These are phyloP conservation scores for Kazachstania viticola DNA, from an alignment of 805 yeast species.

Conservation along the genomic window DNA sequence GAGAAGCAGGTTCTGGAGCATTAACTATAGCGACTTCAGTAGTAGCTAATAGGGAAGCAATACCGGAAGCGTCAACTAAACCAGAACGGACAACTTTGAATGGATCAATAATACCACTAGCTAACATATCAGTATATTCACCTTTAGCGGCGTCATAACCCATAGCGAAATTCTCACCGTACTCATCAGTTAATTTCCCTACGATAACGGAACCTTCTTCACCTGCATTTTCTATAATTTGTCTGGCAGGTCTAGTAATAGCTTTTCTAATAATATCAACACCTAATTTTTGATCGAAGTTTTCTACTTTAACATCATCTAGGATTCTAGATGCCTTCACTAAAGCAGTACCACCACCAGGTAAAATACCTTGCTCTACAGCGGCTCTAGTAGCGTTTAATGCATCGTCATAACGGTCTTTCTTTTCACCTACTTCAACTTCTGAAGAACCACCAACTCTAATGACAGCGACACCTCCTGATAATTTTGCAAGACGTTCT, in stretches of 20 bases:
- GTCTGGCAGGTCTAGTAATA: slow-evolving; percentile 88
- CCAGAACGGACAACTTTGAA: slow-evolving; percentile 96
- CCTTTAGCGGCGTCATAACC: slow-evolving; percentile 93
- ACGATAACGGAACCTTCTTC: slow-evolving; percentile 95
- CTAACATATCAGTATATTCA: slow-evolving; percentile 89
- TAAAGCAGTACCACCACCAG: slow-evolving; percentile 99
- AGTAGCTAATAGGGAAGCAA: slow-evolving; percentile 92
- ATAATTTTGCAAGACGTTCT: slow-evolving; percentile 92
- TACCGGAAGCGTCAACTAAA: slow-evolving; percentile 92
- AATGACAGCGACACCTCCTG: slow-evolving; percentile 97
- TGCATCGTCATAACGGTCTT: slow-evolving; percentile 97
- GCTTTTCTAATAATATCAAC: slow-evolving; percentile 88
- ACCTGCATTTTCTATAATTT: slow-evolving; percentile 93
- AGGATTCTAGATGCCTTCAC: slow-evolving; percentile 78
- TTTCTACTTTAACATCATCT: slow-evolving; percentile 58
- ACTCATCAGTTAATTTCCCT: slow-evolving; percentile 56
- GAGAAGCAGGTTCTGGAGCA: slow-evolving; percentile 71
- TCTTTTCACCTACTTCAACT: slow-evolving; percentile 98
- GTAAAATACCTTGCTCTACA: slow-evolving; percentile 94
- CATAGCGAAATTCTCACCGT: slow-evolving; percentile 62
- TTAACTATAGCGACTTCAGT: slow-evolving; percentile 97
- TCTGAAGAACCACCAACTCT: slow-evolving; percentile 96
- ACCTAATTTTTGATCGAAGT: slow-evolving; percentile 95
- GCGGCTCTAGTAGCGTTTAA: slow-evolving; percentile 98
- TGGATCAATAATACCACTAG: slow-evolving; percentile 96